A percentile compares a stretch with the other conserved stretches of the same genome.
Evolutionary conservation across 1,139 yeast genomes (phyloP).

Genomic region (Geotrichum candidum): DNA sequence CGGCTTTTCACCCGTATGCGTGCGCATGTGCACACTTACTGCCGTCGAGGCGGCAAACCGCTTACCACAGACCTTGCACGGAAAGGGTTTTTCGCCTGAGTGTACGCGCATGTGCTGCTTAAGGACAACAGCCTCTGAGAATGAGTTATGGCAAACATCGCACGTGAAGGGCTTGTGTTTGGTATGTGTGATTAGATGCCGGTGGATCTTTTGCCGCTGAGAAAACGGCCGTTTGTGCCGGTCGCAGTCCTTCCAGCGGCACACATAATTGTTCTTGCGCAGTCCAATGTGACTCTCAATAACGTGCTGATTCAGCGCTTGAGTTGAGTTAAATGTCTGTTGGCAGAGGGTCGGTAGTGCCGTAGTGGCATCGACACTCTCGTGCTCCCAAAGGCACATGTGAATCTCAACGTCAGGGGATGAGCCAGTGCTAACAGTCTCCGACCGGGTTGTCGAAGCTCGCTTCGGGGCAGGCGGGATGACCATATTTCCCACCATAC

Average conservation of each 20-base stretch:
- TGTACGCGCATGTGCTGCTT: conserved; percentile 79
- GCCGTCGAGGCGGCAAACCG: conserved; percentile 59
- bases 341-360: not conserved
- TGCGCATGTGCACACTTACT: conserved; percentile 57
- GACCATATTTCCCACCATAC: conserved; percentile 7
- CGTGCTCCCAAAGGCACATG: conserved; percentile 45
- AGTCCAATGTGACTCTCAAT: conserved; percentile 62
- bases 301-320: conserved; percentile 68
- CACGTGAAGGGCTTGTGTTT: conserved; percentile 74
- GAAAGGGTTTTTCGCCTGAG: conserved; percentile 79
- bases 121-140: conserved; percentile 62
- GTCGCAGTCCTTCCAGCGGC: conserved; percentile 76
- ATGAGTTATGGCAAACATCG: conserved; percentile 56
- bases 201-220: conserved; percentile 77
- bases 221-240: conserved; percentile 52
- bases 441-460: not conserved
- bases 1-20: conserved; percentile 42
- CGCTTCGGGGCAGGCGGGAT: conserved; percentile 6
- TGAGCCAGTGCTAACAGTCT: not conserved
- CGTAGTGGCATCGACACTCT: conserved; percentile 24
- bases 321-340: conserved; percentile 43
- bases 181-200: conserved; percentile 88
- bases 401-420: conserved; percentile 21
- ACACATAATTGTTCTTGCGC: conserved; percentile 62
- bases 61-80: conserved; percentile 67